Base-by-base conservation (phyloP, 768 basidiomycete genomes). In the Bullera alba region DNA sequence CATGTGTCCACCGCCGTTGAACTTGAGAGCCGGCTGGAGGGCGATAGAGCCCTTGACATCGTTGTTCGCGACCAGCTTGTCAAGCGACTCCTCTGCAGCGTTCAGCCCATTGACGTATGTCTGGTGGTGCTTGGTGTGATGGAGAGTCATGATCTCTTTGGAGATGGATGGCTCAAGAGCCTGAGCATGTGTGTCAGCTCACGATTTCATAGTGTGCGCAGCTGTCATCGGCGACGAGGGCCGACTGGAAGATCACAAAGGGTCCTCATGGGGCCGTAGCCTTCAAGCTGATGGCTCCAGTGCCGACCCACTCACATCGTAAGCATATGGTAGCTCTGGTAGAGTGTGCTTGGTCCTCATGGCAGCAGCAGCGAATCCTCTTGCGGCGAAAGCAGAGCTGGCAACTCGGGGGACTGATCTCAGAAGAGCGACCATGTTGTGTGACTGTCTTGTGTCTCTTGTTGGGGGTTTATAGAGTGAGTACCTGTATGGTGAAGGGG, bases 51-150 rank as follows among this genome's bases (percentile, higher is more conserved):
- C 83, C 75, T 84, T 87, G 64, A 86, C 79, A 42, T 82, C 79
- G 2, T 74, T 59, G 23, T 36, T 47, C 16, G 61, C 39, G 35
- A 51, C 38, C 46, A 71, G 54, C 60, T 81, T 80, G 41, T 81
- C 77, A 69, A 90, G 87, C 0, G 79, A 78, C 54, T 79, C 76
- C 75, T 93, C 90, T 16, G 90, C 91, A 28, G 86, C 82, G 75
- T 93, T 96, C 72, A 96, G 80, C 1, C 84, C 85, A 64, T 82
- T 92, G 48, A 93, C 87, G 65, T 95, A 95, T 47, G 88, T 84
- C 78, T 91, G 88, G 69, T 96, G 91, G 71, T 96, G 91, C 78
- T 91, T 92, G 56, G 78, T 81, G 78, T 96, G 91, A 75, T 96
- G 91, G 44, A 93, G 85, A 50, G 77, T 80, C 91, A 93, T 96